These are phyloP conservation scores for Pythium monospermum DNA, from an alignment of 352 stramenopile genomes.

Conservation along the genomic window DNA sequence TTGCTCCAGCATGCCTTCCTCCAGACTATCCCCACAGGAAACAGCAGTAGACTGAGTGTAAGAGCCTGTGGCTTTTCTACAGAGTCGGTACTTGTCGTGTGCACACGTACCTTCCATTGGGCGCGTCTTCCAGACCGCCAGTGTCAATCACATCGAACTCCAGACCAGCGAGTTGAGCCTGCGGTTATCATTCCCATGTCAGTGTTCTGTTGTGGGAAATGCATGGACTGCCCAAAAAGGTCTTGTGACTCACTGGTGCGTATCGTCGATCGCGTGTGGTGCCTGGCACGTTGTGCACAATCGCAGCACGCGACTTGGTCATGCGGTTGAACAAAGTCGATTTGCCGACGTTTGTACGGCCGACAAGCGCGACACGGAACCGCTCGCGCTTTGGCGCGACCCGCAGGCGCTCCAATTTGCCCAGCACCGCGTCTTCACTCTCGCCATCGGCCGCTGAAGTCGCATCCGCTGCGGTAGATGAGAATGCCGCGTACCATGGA, in stretches of 20 bases:
- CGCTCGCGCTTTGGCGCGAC: slow-evolving; percentile 35
- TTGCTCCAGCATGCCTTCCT: slow-evolving; percentile 79
- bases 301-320: slow-evolving; percentile 67
- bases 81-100: background rate
- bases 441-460: slow-evolving; percentile 5
- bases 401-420: slow-evolving; percentile 32
- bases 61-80: background rate
- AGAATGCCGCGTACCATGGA: slow-evolving; percentile 14
- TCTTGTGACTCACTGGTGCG: slow-evolving; percentile 27
- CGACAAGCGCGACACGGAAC: slow-evolving; percentile 75
- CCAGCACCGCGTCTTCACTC: slow-evolving; percentile 11
- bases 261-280: slow-evolving; percentile 79
- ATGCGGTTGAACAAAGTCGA: slow-evolving; percentile 84
- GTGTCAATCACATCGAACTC: slow-evolving; percentile 85
- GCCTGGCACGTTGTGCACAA: slow-evolving; percentile 80
- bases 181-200: background rate
- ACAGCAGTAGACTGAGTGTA: no score
- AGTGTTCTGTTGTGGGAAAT: background rate
- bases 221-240: no score
- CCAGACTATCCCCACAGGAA: slow-evolving; percentile 40
- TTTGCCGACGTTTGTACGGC: slow-evolving; percentile 81
- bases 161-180: slow-evolving; percentile 52
- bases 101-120: slow-evolving; percentile 36
- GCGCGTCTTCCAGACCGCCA: slow-evolving; percentile 68
- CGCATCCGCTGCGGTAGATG: background rate